Base-by-base conservation (phyloP, 208 protist genomes). In the Leishmania tropica region DNA sequence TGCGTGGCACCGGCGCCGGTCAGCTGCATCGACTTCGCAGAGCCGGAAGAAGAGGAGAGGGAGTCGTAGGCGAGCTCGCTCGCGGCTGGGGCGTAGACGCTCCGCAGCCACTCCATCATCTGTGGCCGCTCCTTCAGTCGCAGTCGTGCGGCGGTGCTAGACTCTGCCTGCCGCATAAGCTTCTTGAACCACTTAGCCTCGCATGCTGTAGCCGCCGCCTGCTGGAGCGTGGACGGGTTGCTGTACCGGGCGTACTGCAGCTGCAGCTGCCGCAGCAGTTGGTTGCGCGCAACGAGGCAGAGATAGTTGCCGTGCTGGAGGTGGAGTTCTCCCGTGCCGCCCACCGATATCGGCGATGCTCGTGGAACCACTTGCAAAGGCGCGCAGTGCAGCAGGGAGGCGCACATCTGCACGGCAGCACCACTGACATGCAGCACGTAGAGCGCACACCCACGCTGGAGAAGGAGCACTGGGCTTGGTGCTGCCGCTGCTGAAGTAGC, bases 381-480 rank as follows among this genome's bases (percentile, higher is more conserved):
- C 1, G 78, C 4, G 70, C 83, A 81, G 71, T 87, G 83, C 54
- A 82, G 65, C 21, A 86, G 82, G 53, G 81, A 85, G n/a, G 80
- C 65, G 71, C 87, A 88, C 73, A 90, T 64, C 74, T 72, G 80
- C 76, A 85, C 85, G 6, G 86, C 79, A n/a, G 83, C 81, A 10
- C 87, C 87, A 54, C 76, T 85, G 76, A n/a, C 70, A 56, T 90
- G 87, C 17, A 86, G 70, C 6, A 87, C 79, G 78, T 86, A 86
- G 35, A 88, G 81, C 2, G 54, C 48, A 37, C 84, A 70, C 28
- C 81, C 80, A 28, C 87, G 87, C 64, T 90, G 87, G 31, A 90
- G 58, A 35, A 88, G 76, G 54, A 90, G 56, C 15, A 90, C 78
- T 37, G 87, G 81, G n/a, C 68, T 67, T 35, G 70, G 53, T n/a